phyloP scores from a whole-genome alignment of 331 rosid species.

The Erythrophleum ivorense region DNA sequence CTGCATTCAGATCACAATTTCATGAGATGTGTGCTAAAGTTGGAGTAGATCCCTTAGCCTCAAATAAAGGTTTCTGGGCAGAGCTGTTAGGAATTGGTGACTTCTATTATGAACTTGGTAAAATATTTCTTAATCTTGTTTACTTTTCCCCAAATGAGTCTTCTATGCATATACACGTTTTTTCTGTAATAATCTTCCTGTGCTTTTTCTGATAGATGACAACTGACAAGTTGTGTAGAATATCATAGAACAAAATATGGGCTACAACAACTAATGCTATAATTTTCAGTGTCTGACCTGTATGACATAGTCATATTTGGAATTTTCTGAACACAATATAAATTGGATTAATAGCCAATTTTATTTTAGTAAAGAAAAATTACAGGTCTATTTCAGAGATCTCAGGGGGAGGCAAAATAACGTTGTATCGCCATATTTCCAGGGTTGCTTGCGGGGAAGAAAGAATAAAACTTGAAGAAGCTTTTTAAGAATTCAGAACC shows the following conservation, averaged over 20 bases:
- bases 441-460: background rate
- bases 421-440: background rate
- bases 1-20: conserved; percentile 94
- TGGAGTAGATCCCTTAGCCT: conserved; percentile 97
- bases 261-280: conserved; percentile 3
- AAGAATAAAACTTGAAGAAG: background rate
- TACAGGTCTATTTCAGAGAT: background rate
- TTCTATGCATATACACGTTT: conserved; percentile 1
- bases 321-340: background rate
- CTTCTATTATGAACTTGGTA: conserved; percentile 94
- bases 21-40: conserved; percentile 98
- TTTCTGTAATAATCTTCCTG: conserved; percentile 5
- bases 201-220: conserved; percentile 11
- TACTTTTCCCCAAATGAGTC: conserved; percentile 9
- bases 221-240: conserved; percentile 10
- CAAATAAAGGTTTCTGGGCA: conserved; percentile 99
- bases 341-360: conserved; percentile 1
- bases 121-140: conserved; percentile 37
- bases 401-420: background rate
- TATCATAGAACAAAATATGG: conserved; percentile 17
- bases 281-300: conserved; percentile 21
- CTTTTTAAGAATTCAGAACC: background rate
- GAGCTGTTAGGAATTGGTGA: conserved; percentile 97
- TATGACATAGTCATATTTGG: background rate
- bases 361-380: conserved; percentile 11